Evolutionary conservation across 2,329 filamentous ascomycete species (phyloP).

Genomic region (Scedosporium boydii): DNA sequence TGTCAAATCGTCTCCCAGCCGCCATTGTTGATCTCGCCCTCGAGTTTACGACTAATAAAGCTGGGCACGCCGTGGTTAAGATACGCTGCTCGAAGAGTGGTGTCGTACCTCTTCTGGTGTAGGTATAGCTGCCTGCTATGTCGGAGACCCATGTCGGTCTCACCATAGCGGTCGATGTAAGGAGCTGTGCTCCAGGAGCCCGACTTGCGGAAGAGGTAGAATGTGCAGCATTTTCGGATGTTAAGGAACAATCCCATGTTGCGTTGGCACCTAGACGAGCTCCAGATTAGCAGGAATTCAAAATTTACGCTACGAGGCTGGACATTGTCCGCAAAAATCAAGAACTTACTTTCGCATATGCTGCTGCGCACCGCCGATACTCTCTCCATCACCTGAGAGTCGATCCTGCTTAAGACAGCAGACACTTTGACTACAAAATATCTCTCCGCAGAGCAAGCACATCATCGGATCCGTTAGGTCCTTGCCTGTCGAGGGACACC

Average conservation of each 20-base stretch:
- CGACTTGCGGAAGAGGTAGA: slow-evolving; percentile 73
- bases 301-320: not conserved
- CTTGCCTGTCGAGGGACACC: slow-evolving; percentile 83
- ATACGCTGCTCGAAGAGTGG: slow-evolving; percentile 69
- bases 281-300: slow-evolving; percentile 5
- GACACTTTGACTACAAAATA: slow-evolving; percentile 88
- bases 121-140: slow-evolving; percentile 84
- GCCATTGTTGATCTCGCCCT: slow-evolving; percentile 93
- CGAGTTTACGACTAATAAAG: slow-evolving; percentile 79
- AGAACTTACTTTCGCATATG: slow-evolving; percentile 71
- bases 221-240: slow-evolving; percentile 87
- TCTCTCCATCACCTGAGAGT: slow-evolving; percentile 27
- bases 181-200: slow-evolving; percentile 83
- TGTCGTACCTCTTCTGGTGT: slow-evolving; percentile 90
- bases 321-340: not conserved
- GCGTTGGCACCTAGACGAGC: slow-evolving; percentile 60
- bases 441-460: slow-evolving; percentile 91
- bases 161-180: slow-evolving; percentile 92
- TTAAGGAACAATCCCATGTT: slow-evolving; percentile 93
- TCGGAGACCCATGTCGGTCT: slow-evolving; percentile 83
- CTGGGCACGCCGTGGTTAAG: slow-evolving; percentile 79
- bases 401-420: slow-evolving; percentile 68
- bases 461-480: slow-evolving; percentile 85
- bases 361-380: slow-evolving; percentile 78
- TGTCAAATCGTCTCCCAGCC: slow-evolving; percentile 80